Evolutionary conservation across 345 rosid genomes (phyloP).

Genomic region (Sisymbrium altissimum): DNA sequence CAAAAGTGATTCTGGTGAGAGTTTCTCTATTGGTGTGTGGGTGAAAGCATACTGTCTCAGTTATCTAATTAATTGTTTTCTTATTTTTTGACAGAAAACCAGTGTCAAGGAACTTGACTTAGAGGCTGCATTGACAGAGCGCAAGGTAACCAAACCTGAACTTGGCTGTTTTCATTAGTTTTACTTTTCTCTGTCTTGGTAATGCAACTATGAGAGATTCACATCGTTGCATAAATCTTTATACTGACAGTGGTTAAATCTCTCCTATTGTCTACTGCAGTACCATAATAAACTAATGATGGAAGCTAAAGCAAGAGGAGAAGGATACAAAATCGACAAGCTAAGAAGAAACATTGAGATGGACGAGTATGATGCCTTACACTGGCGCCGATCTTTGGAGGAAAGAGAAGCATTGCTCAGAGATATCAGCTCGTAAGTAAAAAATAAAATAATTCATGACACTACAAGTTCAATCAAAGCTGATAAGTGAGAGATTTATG

Average conservation of each 20-base stretch:
- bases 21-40: not conserved
- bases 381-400: constrained; percentile 86
- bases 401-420: constrained; percentile 95
- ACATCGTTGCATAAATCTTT: not conserved
- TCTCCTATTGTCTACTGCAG: constrained; percentile 37
- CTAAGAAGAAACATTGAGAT: constrained; percentile 78
- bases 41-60: not conserved
- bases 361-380: constrained; percentile 87
- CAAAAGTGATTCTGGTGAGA: constrained; percentile 71
- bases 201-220: not conserved
- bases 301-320: constrained; percentile 78
- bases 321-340: constrained; percentile 61
- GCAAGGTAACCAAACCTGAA: constrained; percentile 44
- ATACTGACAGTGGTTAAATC: not conserved
- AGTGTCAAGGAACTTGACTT: constrained; percentile 91
- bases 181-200: not conserved
- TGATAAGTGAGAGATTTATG: not conserved
- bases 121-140: constrained; percentile 89
- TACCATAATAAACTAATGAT: constrained; percentile 59
- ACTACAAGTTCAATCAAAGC: not conserved
- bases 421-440: constrained; percentile 83
- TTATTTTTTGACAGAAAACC: constrained; percentile 56
- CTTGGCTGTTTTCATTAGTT: not conserved
- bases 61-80: constrained; percentile 20
- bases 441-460: not conserved